Evolutionary conservation across 106 monocot genomes (phyloP).

Genomic region (Allium fistulosum): DNA sequence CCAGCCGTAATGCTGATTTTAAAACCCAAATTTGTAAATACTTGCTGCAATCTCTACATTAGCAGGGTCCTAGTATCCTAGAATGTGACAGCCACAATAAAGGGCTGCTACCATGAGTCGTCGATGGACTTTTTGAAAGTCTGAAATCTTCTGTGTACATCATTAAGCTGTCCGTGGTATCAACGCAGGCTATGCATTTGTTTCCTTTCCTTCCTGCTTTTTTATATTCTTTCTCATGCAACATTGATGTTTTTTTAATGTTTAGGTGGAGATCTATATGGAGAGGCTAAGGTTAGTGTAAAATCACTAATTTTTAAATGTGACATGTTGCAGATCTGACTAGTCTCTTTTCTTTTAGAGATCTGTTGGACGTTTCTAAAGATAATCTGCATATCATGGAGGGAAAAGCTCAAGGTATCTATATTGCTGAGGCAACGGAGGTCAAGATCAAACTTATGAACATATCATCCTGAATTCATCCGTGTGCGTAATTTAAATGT

Average conservation of each 20-base stretch:
- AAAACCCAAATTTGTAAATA: too few relatives aligned
- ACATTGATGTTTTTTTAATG: slow-evolving; percentile 9
- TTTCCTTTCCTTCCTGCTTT: background rate
- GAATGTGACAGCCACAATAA: slow-evolving; percentile 40
- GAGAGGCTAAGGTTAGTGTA: slow-evolving; percentile 74
- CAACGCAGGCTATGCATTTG: background rate
- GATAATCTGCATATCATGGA: slow-evolving; percentile 85
- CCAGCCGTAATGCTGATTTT: too few relatives aligned
- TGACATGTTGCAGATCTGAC: too few relatives aligned
- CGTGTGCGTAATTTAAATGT: too few relatives aligned
- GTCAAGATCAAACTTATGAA: too few relatives aligned
- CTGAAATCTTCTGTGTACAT: slow-evolving; percentile 18
- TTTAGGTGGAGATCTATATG: slow-evolving; percentile 90
- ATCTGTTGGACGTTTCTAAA: slow-evolving; percentile 86
- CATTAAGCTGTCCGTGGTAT: slow-evolving; percentile 84
- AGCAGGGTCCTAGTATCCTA: slow-evolving; percentile 55
- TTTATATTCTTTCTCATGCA: too few relatives aligned
- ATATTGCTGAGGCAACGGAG: slow-evolving; percentile 60
- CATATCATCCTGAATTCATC: too few relatives aligned
- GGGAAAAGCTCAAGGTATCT: slow-evolving; percentile 56
- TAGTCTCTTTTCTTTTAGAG: too few relatives aligned
- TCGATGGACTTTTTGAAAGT: slow-evolving; percentile 52
- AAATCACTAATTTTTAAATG: too few relatives aligned
- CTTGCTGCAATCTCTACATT: too few relatives aligned
- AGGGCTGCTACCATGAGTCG: slow-evolving; percentile 61